A percentile compares a stretch with the other conserved stretches of the same genome.
These are phyloP conservation scores for Gnomoniopsis smithogilvyi DNA, from an alignment of 2,329 filamentous ascomycete genomes.

Conservation along the genomic window DNA sequence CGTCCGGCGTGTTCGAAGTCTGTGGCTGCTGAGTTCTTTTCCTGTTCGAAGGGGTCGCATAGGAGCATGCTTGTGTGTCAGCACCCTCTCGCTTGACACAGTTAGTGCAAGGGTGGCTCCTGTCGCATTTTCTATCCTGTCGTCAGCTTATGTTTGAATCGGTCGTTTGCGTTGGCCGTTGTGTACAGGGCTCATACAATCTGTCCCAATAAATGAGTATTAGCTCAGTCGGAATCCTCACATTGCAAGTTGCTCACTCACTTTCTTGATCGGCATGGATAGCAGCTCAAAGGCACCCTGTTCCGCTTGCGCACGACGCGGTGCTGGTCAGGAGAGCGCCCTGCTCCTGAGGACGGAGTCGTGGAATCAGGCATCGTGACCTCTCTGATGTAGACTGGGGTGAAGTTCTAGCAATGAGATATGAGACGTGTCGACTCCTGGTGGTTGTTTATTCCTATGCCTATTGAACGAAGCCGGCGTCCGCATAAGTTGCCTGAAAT, in stretches of 20 bases:
- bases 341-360: slow-evolving; percentile 66
- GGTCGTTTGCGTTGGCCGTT: not conserved
- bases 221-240: slow-evolving; percentile 12
- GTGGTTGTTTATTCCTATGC: not conserved
- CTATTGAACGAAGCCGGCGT: not conserved
- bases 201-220: slow-evolving; percentile 32
- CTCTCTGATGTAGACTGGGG: not conserved
- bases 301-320: slow-evolving; percentile 90
- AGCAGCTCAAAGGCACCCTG: slow-evolving; percentile 85
- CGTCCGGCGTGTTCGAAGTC: slow-evolving; percentile 67
- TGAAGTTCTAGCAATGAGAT: not conserved
- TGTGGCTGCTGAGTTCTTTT: slow-evolving; percentile 68
- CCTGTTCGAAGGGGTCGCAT: slow-evolving; percentile 67
- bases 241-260: slow-evolving; percentile 39
- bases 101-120: slow-evolving; percentile 87
- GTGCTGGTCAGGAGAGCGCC: slow-evolving; percentile 79
- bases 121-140: slow-evolving; percentile 83
- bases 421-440: not conserved
- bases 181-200: slow-evolving; percentile 23
- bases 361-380: slow-evolving; percentile 69
- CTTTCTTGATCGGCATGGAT: slow-evolving; percentile 89
- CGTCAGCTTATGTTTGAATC: not conserved
- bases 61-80: slow-evolving; percentile 78
- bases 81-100: slow-evolving; percentile 87
- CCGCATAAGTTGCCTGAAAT: not conserved